A percentile compares a stretch with the other conserved stretches of the same genome.
These are phyloP conservation scores for Saturnispora besseyi DNA, from an alignment of 805 yeast genomes.

Conservation along the genomic window DNA sequence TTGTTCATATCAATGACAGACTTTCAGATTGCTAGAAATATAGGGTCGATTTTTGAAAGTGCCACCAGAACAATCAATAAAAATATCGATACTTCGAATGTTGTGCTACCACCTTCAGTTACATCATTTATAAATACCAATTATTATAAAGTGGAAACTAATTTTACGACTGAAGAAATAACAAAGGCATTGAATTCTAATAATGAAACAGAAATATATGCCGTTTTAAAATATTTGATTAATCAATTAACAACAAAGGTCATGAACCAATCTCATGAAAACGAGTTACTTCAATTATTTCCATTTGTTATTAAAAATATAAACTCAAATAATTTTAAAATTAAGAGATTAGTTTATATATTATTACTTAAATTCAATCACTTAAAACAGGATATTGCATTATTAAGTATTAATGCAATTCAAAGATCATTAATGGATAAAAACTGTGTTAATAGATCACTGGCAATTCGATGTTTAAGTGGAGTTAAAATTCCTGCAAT, in stretches of 20 bases:
- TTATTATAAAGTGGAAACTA: constrained; percentile 16
- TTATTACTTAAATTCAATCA: constrained; percentile 74
- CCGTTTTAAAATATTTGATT: constrained; percentile 51
- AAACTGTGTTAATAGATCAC: constrained; percentile 56
- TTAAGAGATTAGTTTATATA: constrained; percentile 67
- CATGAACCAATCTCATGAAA: constrained; percentile 16
- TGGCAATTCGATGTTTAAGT: constrained; percentile 70
- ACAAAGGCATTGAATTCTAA: constrained; percentile 42
- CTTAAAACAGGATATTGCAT: constrained; percentile 78
- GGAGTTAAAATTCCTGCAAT: constrained; percentile 79
- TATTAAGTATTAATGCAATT: constrained; percentile 82
- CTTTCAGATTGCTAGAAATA: constrained; percentile 13
- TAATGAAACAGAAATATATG: constrained; percentile 51
- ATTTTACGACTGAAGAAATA: constrained; percentile 54
- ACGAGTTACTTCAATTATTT: constrained; percentile 44
- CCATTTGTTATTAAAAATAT: constrained; percentile 88
- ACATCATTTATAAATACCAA: constrained; percentile 19
- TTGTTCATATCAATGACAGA: constrained; percentile 11
- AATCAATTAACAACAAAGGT: constrained; percentile 30
- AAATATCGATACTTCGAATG: constrained; percentile 11
- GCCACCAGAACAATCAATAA: constrained; percentile 12
- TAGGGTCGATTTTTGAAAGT: constrained; percentile 16
- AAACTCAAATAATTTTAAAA: constrained; percentile 53
- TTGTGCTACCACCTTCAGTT: constrained; percentile 16
- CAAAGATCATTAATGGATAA: constrained; percentile 74